phyloP scores from a whole-genome alignment of 2,329 filamentous ascomycete species.

The Davidsoniella neocaledoniae region DNA sequence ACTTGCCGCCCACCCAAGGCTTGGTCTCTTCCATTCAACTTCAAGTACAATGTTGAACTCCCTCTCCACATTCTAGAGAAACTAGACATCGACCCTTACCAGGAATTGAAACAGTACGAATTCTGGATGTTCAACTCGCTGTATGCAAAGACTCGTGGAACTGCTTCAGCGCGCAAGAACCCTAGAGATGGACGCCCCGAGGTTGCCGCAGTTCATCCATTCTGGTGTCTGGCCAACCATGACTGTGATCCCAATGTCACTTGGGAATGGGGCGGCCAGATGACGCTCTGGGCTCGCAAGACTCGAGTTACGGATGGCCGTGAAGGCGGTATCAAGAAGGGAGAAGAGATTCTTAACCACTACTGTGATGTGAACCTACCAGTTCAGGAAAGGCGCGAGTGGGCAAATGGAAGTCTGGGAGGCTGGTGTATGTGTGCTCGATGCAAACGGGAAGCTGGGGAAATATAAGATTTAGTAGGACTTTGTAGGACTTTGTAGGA shows the following conservation, averaged over 20 bases:
- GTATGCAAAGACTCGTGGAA: constrained; percentile 84
- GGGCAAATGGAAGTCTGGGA: constrained; percentile 74
- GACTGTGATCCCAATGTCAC: constrained; percentile 87
- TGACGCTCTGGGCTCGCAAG: constrained; percentile 50
- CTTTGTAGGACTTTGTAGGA: neutral
- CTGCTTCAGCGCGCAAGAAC: constrained; percentile 71
- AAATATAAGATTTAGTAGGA: neutral
- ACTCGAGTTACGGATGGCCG: constrained; percentile 34
- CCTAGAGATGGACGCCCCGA: constrained; percentile 68
- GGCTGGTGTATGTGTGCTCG: constrained; percentile 76
- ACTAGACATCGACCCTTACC: constrained; percentile 68
- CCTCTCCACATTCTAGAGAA: constrained; percentile 67
- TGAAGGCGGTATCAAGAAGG: constrained; percentile 49
- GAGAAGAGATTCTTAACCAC: constrained; percentile 80
- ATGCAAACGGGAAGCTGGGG: constrained; percentile 53
- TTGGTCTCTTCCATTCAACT: constrained; percentile 62
- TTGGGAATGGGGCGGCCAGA: constrained; percentile 81
- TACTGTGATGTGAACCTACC: constrained; percentile 76
- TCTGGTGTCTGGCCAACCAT: constrained; percentile 95
- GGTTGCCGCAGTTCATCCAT: constrained; percentile 79
- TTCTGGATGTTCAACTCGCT: constrained; percentile 81
- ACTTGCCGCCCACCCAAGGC: constrained; percentile 31
- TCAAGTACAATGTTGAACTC: constrained; percentile 55
- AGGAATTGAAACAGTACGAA: constrained; percentile 41
- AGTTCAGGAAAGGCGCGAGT: constrained; percentile 70